Evolutionary conservation across 768 basidiomycete genomes (phyloP), one percentile per base, ranked within the genome.

Genomic region (Calocera viscosa): DNA sequence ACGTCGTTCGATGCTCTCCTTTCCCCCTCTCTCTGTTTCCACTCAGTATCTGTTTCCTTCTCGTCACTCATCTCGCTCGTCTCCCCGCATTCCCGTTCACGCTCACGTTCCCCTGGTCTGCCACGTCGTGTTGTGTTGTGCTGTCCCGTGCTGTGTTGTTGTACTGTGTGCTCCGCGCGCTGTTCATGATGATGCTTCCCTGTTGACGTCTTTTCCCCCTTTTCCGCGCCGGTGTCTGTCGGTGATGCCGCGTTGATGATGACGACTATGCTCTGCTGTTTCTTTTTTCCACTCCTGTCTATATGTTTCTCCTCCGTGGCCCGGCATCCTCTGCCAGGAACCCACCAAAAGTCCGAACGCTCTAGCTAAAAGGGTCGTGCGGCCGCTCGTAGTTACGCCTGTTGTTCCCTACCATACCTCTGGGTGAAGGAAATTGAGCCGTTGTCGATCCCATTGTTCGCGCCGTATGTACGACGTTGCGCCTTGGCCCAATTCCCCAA

Each of bases 171-270:
- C 53, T 10, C 53, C 26, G 14, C 26, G 26, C 53, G 26, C 30
- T 19, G 53, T 60, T 32, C 53, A 26, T 60, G 53, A 26, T 60
- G 53, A 60, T 60, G 53, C 53, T 32, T 60, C 53, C 53, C 43
- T 7, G 16, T 47, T 47, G 19, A 47, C 43, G 43, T 47, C 26
- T 26, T 32, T 60, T 30, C 53, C 24, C 26, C 19, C 43, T 47
- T 10, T 60, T 26, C 26, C 26, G 5, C 30, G 38, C 16, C 64
- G 34, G 64, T 43, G 64, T 64, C 40, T 43, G 64, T 64, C 30
- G 64, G 64, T 19, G 64, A 64, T 38, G 64, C 35, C 64, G 64
- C n/a, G 64, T 28, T 38, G 64, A 64, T 64, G 64, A 38, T 64
- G 34, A 43, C 64, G 34, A 43, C 64, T 38, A 64, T 39, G 40